Evolutionary conservation across 2,329 filamentous ascomycete species (phyloP).

Genomic region (Cordyceps cicadae): DNA sequence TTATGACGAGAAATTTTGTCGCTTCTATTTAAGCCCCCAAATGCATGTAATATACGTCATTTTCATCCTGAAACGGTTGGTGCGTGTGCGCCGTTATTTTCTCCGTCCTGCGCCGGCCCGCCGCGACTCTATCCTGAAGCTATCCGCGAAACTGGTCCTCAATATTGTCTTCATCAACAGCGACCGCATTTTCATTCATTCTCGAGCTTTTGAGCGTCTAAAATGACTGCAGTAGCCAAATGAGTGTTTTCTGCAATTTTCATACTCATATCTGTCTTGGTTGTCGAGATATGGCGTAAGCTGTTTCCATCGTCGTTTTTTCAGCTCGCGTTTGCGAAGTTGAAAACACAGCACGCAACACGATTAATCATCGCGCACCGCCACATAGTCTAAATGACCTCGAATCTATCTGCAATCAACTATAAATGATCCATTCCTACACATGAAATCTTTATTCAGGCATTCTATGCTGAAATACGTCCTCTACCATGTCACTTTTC

Average conservation of each 20-base stretch:
- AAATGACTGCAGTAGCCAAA: slow-evolving; percentile 3
- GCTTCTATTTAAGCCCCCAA: slow-evolving; percentile 10
- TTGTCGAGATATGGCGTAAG: neutral
- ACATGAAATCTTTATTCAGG: neutral
- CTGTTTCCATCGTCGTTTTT: slow-evolving; percentile 10
- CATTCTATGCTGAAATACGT: fast-evolving
- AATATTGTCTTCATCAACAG: slow-evolving; percentile 6
- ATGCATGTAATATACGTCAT: neutral
- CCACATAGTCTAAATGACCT: neutral
- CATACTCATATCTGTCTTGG: neutral
- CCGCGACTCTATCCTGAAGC: slow-evolving; percentile 12
- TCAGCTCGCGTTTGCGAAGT: slow-evolving; percentile 10
- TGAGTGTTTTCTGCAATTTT: neutral
- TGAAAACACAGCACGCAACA: neutral
- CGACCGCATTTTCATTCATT: slow-evolving; percentile 4
- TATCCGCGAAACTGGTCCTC: slow-evolving; percentile 11
- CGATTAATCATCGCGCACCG: neutral
- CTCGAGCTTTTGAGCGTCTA: neutral
- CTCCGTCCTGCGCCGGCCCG: neutral
- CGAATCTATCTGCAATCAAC: neutral
- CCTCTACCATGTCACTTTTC: neutral
- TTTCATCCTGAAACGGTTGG: neutral
- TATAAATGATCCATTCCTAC: neutral
- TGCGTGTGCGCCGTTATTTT: neutral
- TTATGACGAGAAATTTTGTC: neutral